Evolutionary conservation across 495 filamentous ascomycete genomes (phyloP).

Genomic region (Talaromyces thailandensis): DNA sequence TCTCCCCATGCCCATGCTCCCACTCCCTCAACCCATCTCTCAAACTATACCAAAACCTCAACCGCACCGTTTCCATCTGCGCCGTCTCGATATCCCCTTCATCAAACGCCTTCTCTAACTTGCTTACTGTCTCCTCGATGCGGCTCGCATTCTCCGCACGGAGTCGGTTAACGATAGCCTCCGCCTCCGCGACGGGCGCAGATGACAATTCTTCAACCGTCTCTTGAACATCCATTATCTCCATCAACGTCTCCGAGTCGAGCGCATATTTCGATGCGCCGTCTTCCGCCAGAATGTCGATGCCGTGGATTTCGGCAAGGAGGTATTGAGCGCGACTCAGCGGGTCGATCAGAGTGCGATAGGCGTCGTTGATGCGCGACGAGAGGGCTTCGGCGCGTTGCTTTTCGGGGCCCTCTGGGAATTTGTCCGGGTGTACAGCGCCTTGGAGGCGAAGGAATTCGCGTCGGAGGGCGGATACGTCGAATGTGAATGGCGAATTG

Average conservation of each 20-base stretch:
- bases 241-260: conserved; percentile 66
- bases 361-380: conserved; percentile 79
- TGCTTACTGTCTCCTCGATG: conserved; percentile 48
- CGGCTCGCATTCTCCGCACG: conserved; percentile 57
- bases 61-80: conserved; percentile 57
- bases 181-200: conserved; percentile 38
- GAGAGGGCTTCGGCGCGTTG: conserved; percentile 61
- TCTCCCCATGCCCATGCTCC: conserved; percentile 64
- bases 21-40: conserved; percentile 70
- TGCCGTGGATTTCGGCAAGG: conserved; percentile 52
- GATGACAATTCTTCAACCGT: conserved; percentile 56
- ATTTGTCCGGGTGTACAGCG: conserved; percentile 74
- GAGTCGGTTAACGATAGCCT: conserved; percentile 54
- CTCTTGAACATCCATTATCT: conserved; percentile 83
- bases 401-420: conserved; percentile 44
- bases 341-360: conserved; percentile 69
- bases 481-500: conserved; percentile 61
- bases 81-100: conserved; percentile 57
- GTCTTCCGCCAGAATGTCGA: conserved; percentile 66
- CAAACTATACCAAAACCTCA: conserved; percentile 92
- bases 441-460: conserved; percentile 85
- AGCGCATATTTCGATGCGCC: conserved; percentile 56
- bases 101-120: conserved; percentile 55
- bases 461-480: conserved; percentile 53
- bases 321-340: conserved; percentile 79